These are phyloP conservation scores for Solanum corneliomulleri DNA, from an alignment of 257 asterid species.

Conservation along the genomic window DNA sequence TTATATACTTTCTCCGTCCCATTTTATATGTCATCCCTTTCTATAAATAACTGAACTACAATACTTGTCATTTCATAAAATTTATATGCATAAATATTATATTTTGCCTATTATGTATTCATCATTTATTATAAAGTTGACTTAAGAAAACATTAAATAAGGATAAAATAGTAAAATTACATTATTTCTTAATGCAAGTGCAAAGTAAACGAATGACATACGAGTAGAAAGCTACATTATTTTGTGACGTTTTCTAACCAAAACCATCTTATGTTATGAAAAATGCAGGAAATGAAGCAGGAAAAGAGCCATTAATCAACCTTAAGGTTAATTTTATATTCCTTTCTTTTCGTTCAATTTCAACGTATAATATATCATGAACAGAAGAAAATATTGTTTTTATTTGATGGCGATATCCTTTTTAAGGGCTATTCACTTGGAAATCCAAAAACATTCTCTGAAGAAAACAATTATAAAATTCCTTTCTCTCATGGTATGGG, in stretches of 20 bases:
- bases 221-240: too few relatives aligned
- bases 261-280: background rate
- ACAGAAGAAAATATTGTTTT: background rate
- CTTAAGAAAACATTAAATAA: too few relatives aligned
- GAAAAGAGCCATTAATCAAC: constrained; percentile 12
- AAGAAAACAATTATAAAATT: background rate
- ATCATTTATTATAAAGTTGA: too few relatives aligned
- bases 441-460: constrained; percentile 1
- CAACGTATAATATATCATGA: background rate
- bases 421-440: constrained; percentile 27
- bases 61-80: too few relatives aligned
- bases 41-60: too few relatives aligned
- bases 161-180: too few relatives aligned
- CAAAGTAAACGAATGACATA: too few relatives aligned
- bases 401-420: background rate
- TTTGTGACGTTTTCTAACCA: too few relatives aligned
- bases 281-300: constrained; percentile 23
- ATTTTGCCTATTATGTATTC: too few relatives aligned
- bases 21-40: too few relatives aligned
- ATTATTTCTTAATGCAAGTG: too few relatives aligned
- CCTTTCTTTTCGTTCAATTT: background rate
- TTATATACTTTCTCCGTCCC: background rate
- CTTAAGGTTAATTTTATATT: constrained; percentile 13
- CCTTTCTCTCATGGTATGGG: constrained; percentile 22
- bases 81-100: too few relatives aligned